phyloP scores from a whole-genome alignment of 2,329 filamentous ascomycete genomes.

The Sporothrix mexicana region DNA sequence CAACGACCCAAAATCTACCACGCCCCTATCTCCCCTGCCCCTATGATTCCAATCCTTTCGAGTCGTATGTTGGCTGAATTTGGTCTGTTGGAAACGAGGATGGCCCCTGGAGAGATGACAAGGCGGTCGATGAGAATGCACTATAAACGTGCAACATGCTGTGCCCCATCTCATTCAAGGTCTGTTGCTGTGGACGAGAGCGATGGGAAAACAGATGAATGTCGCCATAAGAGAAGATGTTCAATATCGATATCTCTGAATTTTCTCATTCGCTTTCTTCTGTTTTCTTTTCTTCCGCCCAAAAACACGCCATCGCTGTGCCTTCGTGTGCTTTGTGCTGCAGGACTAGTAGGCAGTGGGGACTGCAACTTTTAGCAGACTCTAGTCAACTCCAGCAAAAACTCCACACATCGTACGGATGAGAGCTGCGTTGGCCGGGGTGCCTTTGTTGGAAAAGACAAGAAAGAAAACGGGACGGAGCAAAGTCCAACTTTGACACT shows the following conservation, averaged over 20 bases:
- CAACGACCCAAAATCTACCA: neutral
- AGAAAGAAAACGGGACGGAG: neutral
- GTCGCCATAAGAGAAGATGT: neutral
- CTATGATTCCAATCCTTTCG: neutral
- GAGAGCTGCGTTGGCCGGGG: neutral
- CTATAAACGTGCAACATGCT: constrained; percentile 10
- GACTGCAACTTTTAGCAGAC: neutral
- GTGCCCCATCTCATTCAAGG: constrained; percentile 1
- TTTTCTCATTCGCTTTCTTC: neutral
- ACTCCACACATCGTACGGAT: constrained; percentile 20
- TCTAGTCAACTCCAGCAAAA: constrained; percentile 11
- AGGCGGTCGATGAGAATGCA: constrained; percentile 3
- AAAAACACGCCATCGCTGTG: constrained; percentile 3
- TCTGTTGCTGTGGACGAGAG: neutral
- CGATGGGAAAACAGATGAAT: neutral
- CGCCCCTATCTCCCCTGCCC: neutral
- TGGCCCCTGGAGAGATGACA: neutral
- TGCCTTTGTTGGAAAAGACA: neutral
- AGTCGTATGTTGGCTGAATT: constrained; percentile 4
- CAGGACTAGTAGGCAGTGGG: neutral
- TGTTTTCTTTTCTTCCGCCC: neutral
- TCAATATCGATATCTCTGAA: neutral
- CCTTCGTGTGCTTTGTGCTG: neutral
- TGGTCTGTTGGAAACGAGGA: neutral
- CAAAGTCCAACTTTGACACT: neutral